These are phyloP conservation scores for Vanilla planifolia DNA, from an alignment of 106 monocot genomes.

Conservation along the genomic window DNA sequence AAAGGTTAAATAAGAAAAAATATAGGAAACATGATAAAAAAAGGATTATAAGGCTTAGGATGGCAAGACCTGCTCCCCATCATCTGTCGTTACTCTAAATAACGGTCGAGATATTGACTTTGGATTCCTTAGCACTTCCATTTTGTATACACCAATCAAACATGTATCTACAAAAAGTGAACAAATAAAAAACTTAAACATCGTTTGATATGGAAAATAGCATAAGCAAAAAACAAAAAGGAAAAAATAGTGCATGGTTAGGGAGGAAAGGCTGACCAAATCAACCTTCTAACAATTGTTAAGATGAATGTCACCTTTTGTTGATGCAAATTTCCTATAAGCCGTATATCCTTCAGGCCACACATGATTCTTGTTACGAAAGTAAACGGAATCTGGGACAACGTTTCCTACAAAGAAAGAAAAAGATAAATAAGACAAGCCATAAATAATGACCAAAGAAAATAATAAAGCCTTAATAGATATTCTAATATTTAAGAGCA, in stretches of 20 bases:
- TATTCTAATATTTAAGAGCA: neutral
- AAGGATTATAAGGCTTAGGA: neutral
- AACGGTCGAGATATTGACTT: conserved; percentile 63
- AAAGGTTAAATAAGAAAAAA: neutral
- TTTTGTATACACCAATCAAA: conserved; percentile 45
- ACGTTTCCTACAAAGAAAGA: conserved; percentile 50
- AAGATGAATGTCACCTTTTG: conserved; percentile 51
- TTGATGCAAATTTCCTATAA: conserved; percentile 68
- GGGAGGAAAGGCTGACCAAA: neutral
- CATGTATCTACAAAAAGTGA: conserved; percentile 61
- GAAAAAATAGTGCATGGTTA: conserved; percentile 4
- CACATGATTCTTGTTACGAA: conserved; percentile 68
- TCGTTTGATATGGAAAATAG: conserved; percentile 2
- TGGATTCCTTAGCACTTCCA: conserved; percentile 89
- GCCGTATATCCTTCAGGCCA: conserved; percentile 98
- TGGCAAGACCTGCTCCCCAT: conserved; percentile 63
- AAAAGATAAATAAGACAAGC: conserved; percentile 6
- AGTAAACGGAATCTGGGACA: conserved; percentile 69
- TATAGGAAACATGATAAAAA: neutral
- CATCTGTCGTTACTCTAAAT: conserved; percentile 69
- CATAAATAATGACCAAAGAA: neutral
- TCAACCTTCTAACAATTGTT: neutral
- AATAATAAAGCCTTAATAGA: conserved; percentile 4
- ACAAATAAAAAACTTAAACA: neutral
- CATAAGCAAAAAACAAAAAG: neutral